Base-by-base conservation (phyloP, 2,329 filamentous ascomycete species). In the Pseudocercospora pini-densiflorae region DNA sequence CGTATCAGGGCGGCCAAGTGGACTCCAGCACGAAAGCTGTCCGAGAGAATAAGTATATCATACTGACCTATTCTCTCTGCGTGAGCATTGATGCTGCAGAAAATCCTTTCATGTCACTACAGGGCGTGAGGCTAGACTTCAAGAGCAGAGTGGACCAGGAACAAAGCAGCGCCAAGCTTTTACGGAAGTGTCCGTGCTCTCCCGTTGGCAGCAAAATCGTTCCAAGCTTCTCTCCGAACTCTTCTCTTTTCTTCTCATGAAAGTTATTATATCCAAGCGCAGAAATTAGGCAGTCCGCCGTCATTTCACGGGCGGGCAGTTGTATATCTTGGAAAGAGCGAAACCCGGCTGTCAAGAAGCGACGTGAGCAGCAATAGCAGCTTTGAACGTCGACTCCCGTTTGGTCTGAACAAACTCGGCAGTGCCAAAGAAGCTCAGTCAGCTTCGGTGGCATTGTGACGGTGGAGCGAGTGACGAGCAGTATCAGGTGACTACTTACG, bases 321-420 rank as follows among this genome's bases (percentile, higher is more conserved):
- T 90, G 88, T 80, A 81, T 78, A 78, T 81, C 76, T 80, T 82
- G 82, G 83, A 82, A 78, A 86, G 84, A 85, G 71, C 64, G 76
- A 72, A 47, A 62, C 53, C 70, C 59, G 40, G 71, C 67, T 72
- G 62, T 69, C 70, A 79, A 79, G 77, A 79, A 78, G 76, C 75
- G 73, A 70, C 62, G 69, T 68, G 73, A 73, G 70, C 58, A 58
- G 53, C n/a, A 12, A 27, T 59, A 63, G 70, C 64, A 43, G 71
- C 45, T 21, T 51, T 53, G 55, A 70, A 54, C 68, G 21, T 67
- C 68, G 74, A 72, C 76, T 77, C 75, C 77, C 77, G 77, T 78
- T 76, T 67, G 53, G 57, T 21, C 57, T 23, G 21, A 53, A 61
- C 36, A 58, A 29, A 23, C 19, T 49, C 47, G 33, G 29, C 29